A percentile compares a stretch with the other conserved stretches of the same genome.
Conservation (phyloP, 2,329 filamentous ascomycete species). For the Aspergillus proliferans region DNA sequence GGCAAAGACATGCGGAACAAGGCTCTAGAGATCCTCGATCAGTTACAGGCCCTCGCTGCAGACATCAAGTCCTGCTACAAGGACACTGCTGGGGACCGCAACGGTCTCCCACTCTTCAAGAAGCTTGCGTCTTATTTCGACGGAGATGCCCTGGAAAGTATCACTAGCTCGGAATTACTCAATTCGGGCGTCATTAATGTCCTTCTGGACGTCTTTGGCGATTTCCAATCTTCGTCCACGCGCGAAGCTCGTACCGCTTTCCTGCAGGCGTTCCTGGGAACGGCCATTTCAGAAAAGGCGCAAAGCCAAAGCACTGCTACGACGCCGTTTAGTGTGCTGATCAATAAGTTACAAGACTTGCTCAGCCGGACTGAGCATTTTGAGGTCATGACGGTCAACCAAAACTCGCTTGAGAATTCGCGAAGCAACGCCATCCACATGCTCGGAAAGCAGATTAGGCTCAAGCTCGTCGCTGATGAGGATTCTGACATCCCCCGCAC, state of each 20-base stretch:
- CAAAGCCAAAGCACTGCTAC: constrained; percentile 61
- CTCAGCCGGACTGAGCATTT: constrained; percentile 97
- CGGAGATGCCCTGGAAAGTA: constrained; percentile 79
- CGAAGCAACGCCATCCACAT: constrained; percentile 89
- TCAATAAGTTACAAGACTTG: constrained; percentile 91
- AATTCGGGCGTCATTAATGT: constrained; percentile 84
- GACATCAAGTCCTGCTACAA: constrained; percentile 69
- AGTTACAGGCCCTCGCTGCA: constrained; percentile 63
- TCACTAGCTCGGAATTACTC: constrained; percentile 90
- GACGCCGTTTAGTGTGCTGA: constrained; percentile 82
- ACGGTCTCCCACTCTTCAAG: constrained; percentile 64
- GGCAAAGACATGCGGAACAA: constrained; percentile 70
- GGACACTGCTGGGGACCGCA: constrained; percentile 21
- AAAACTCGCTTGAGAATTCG: constrained; percentile 83
- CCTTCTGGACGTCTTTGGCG: constrained; percentile 74
- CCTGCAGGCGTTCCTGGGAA: constrained; percentile 85
- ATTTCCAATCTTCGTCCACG: constrained; percentile 46
- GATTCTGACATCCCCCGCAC: constrained; percentile 80
- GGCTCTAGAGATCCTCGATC: constrained; percentile 66
- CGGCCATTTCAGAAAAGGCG: constrained; percentile 54
- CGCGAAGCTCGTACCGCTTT: constrained; percentile 70
- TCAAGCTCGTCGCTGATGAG: constrained; percentile 79
- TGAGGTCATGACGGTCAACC: constrained; percentile 91
- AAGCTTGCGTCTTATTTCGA: constrained; percentile 79
- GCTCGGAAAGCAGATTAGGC: constrained; percentile 88